Base-by-base conservation (phyloP, 116 monocot species). In the Dioscorea cayenensis region DNA sequence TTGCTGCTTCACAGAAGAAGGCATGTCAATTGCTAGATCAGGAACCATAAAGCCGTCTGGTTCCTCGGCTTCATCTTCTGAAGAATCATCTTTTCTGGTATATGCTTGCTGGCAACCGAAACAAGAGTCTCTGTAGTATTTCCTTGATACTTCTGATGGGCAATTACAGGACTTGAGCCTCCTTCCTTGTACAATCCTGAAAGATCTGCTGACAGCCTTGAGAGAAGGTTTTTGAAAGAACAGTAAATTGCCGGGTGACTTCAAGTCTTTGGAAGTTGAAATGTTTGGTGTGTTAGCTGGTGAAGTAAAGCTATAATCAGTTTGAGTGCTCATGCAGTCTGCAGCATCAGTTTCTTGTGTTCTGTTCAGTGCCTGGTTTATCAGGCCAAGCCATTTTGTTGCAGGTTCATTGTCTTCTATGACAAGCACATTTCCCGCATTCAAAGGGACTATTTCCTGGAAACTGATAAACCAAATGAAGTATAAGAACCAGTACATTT, bases 381-480 rank as follows among this genome's bases (percentile, higher is more conserved):
- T 88, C 14, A 95, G 75, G 76, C 71, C 68, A 23, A 89, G 78
- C 95, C 95, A 95, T 82, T 81, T 89, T 17, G 79, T 66, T 20
- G 85, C 89, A n/a, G 95, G 95, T 51, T 92, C 81, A 35, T 79
- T 87, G 70, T 92, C 90, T 84, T 95, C 95, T 27, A 76, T 72
- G 14, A 92, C 95, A 51, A 92, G 76, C 16, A 95, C 89, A 72
- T 92, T 95, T 67, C 95, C 95, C 66, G 95, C 95, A 84, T 90
- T 95, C 66, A 95, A 77, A 69, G 91, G 95, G 28, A 95, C 95
- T 38, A 95, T 87, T 82, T 95, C 95, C 81, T 95, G 95, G 82
- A 95, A 95, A n/a, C 95, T 95, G 80, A 59, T 28, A 21, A 59
- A 20, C n/a, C 43, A 43, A 43, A 43, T 43, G 43, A 43, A 43